phyloP scores from a whole-genome alignment of 352 stramenopile species.

The Phytophthora idaei region DNA sequence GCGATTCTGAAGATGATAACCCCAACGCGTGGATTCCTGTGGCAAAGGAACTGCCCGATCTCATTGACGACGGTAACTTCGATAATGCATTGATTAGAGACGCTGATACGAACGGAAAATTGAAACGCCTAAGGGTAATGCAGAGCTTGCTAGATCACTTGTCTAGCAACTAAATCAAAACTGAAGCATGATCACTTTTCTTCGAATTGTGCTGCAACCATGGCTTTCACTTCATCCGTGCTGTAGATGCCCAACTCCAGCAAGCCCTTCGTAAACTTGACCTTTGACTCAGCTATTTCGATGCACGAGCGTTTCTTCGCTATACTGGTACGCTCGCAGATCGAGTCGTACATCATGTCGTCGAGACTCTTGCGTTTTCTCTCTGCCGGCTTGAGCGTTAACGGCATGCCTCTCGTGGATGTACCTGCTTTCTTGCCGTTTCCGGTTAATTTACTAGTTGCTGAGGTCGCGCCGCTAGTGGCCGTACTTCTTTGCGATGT shows the following conservation, averaged over 20 bases:
- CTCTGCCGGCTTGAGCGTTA: not conserved
- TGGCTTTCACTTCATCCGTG: not conserved
- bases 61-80: not conserved
- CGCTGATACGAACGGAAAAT: not conserved
- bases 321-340: not conserved
- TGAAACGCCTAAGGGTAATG: not conserved
- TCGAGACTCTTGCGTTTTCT: not conserved
- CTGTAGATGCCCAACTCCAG: not conserved
- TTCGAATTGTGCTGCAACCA: not conserved
- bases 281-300: not conserved
- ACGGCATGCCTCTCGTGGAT: not conserved
- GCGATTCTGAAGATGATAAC: not conserved
- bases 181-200: too few relatives aligned
- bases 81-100: not conserved
- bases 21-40: not conserved
- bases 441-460: too few relatives aligned
- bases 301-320: not conserved
- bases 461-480: too few relatives aligned
- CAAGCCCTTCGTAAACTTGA: not conserved
- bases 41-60: not conserved
- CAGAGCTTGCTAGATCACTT: not conserved
- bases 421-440: not conserved
- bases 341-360: not conserved
- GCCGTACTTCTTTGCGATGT: too few relatives aligned
- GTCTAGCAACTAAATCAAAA: not conserved